These are phyloP conservation scores for Parastagonospora avenae DNA, from an alignment of 2,329 filamentous ascomycete species.

Conservation along the genomic window DNA sequence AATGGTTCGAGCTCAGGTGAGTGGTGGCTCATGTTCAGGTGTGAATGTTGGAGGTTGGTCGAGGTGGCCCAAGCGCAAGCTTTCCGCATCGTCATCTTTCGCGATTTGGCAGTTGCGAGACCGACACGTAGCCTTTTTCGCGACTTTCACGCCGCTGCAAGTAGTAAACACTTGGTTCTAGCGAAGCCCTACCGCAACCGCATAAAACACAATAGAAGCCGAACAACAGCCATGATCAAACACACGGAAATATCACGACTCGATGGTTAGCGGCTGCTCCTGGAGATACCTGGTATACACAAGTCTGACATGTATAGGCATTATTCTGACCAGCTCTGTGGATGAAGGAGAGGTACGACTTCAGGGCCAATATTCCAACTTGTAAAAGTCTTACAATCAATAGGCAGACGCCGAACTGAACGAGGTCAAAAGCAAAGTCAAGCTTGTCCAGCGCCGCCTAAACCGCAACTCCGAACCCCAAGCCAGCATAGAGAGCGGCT, in stretches of 20 bases:
- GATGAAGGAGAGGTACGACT: constrained; percentile 77
- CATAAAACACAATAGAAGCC: neutral
- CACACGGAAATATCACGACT: constrained; percentile 94
- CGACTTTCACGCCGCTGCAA: neutral
- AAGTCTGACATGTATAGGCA: constrained; percentile 62
- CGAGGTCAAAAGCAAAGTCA: constrained; percentile 89
- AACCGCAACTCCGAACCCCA: constrained; percentile 88
- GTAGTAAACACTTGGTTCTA: neutral
- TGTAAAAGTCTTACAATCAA: constrained; percentile 11
- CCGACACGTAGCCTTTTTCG: constrained; percentile 40
- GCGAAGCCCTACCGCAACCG: too few species aligned
- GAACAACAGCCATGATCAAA: constrained; percentile 69
- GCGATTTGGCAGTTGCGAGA: constrained; percentile 16
- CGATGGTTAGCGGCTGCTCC: constrained; percentile 66
- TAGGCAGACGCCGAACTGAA: constrained; percentile 74
- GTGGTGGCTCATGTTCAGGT: too few species aligned
- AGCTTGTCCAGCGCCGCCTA: constrained; percentile 86
- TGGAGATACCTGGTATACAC: too few species aligned
- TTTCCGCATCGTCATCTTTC: constrained; percentile 29
- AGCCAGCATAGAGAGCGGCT: constrained; percentile 86
- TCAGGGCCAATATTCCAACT: neutral
- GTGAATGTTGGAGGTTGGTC: neutral
- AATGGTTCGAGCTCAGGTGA: too few species aligned
- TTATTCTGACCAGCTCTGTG: constrained; percentile 92
- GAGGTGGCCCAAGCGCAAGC: constrained; percentile 5